A percentile compares a stretch with the other conserved stretches of the same genome.
Evolutionary conservation across 768 basidiomycete species (phyloP).

Genomic region (Rhodotorula paludigena): DNA sequence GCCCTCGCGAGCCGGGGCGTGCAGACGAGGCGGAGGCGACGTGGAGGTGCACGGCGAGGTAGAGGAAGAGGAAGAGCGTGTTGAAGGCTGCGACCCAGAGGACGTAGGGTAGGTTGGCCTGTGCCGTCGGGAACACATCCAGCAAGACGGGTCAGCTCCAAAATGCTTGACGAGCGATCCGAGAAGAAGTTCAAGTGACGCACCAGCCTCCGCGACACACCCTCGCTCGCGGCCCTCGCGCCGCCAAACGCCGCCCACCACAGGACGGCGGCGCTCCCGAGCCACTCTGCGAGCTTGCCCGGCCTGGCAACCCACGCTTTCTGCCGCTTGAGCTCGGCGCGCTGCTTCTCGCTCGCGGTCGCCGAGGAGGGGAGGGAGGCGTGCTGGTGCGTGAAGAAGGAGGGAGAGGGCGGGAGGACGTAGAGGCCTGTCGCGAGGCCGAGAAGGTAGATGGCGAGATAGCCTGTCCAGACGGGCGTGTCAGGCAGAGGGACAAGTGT

Average conservation of each 20-base stretch:
- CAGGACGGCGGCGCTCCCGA: slow-evolving; percentile 67
- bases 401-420: slow-evolving; percentile 60
- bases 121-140: background rate
- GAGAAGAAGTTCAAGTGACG: slow-evolving; percentile 41
- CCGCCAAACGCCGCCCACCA: slow-evolving; percentile 67
- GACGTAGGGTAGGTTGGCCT: slow-evolving; percentile 86
- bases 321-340: slow-evolving; percentile 12
- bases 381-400: slow-evolving; percentile 21
- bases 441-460: slow-evolving; percentile 80
- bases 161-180: background rate
- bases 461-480: slow-evolving; percentile 55
- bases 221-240: background rate
- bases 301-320: slow-evolving; percentile 24
- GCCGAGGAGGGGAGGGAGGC: background rate
- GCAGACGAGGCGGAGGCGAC: no score
- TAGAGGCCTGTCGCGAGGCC: slow-evolving; percentile 77
- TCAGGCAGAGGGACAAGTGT: background rate
- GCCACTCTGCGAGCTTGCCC: slow-evolving; percentile 68
- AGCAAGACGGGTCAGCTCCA: background rate
- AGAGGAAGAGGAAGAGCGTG: slow-evolving; percentile 72
- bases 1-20: slow-evolving; percentile 37
- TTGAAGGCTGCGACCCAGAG: slow-evolving; percentile 88
- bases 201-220: slow-evolving; percentile 61
- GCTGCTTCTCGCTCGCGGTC: slow-evolving; percentile 48
- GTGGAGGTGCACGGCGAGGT: slow-evolving; percentile 67